A percentile compares a stretch with the other conserved stretches of the same genome.
These are phyloP conservation scores for Botrytis galanthina DNA, from an alignment of 2,329 filamentous ascomycete genomes.

Conservation along the genomic window DNA sequence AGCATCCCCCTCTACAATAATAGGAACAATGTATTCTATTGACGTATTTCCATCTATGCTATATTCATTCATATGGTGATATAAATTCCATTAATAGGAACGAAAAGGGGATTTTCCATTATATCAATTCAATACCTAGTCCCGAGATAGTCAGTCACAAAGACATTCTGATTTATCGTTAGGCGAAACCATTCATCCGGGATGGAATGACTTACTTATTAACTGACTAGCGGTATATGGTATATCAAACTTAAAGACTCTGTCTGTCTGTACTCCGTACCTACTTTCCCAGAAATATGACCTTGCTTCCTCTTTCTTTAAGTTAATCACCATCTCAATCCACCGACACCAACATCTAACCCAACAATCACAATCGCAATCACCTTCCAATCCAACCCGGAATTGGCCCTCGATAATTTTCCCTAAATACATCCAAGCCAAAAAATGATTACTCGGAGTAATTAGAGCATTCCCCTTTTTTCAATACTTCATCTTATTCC, in stretches of 20 bases:
- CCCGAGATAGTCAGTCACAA: background rate
- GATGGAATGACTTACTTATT: background rate
- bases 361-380: background rate
- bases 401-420: background rate
- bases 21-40: background rate
- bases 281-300: background rate
- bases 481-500: background rate
- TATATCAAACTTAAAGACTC: conserved; percentile 7
- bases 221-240: background rate
- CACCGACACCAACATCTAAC: background rate
- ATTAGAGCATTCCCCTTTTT: conserved; percentile 16
- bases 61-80: background rate
- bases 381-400: background rate
- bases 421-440: background rate
- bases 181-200: background rate
- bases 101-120: background rate
- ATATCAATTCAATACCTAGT: background rate
- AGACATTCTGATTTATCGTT: background rate
- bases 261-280: background rate
- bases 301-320: background rate
- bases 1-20: too few relatives aligned
- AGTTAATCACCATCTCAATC: background rate
- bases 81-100: background rate
- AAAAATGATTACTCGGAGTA: conserved; percentile 20
- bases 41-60: background rate